Evolutionary conservation across 495 filamentous ascomycete species (phyloP), one percentile per base, ranked within the genome.

Genomic region (Hypoxylon perforatum): DNA sequence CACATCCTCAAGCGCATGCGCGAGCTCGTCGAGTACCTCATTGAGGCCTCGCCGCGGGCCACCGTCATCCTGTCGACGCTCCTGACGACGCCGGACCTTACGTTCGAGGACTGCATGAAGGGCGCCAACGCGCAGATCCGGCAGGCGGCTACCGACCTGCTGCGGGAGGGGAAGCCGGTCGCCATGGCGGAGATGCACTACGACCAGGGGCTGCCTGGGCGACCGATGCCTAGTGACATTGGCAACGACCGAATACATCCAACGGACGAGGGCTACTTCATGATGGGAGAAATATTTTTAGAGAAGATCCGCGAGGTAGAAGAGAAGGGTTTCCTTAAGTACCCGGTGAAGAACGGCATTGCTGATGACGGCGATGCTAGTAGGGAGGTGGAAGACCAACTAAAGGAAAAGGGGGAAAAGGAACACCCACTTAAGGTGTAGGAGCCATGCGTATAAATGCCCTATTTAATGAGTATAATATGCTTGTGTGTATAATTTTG

Each of bases 281-380:
- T 79, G 72, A 82, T 84, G 80, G 82, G 78, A 11, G 65, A 70
- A 12, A 75, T 75, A 44, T 84, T 80, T 75, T 63, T 72, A 30
- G 58, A 75, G 69, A 76, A 65, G 19, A 77, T 82, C 41, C 53
- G 65, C 51, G 61, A 73, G 35, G 77, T 77, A 2, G 64, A 72
- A 30, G 23, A 47, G 6, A 74, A 73, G 50, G 78, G 76, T 0
- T 78, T 77, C 57, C 54, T 82, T 10, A 63, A 52, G 21, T 28
- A 57, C 14, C 75, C 78, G 4, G 69, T 51, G 3, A 53, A 72
- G 0, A 75, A 75, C 53, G 76, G 72, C 15, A 70, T 75, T 28
- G 57, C 75, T 22, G 48, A 67, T 8, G 63, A 76, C 30, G 72
- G 75, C 4, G 66, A 69, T 12, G 42, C 22, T 11, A 60, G 69